phyloP scores from a whole-genome alignment of 2,329 filamentous ascomycete genomes.

The Elsinoe arachidis region DNA sequence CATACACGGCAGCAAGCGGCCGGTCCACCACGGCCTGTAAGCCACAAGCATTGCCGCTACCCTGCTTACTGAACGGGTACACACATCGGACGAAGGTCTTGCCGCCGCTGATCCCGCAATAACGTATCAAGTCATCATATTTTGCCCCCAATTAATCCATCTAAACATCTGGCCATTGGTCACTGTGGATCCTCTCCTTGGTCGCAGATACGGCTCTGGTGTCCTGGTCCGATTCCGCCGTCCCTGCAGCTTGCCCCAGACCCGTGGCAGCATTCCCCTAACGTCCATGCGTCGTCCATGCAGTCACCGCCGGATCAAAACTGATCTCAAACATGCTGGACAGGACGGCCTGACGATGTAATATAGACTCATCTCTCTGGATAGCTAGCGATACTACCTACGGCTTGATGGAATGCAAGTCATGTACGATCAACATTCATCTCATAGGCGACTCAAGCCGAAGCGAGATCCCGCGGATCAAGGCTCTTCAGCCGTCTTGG shows the following conservation, averaged over 20 bases:
- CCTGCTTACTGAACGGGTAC: background rate
- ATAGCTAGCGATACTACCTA: too few relatives aligned
- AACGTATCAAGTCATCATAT: background rate
- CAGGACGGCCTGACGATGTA: background rate
- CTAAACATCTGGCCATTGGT: too few relatives aligned
- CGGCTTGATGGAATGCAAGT: background rate
- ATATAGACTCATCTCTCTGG: background rate
- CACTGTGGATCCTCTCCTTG: too few relatives aligned
- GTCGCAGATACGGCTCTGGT: too few relatives aligned
- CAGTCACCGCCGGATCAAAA: background rate
- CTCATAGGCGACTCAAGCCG: constrained; percentile 5
- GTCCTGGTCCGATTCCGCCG: too few relatives aligned
- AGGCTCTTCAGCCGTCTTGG: background rate
- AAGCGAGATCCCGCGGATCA: constrained; percentile 5
- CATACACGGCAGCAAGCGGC: too few relatives aligned
- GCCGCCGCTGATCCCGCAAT: too few relatives aligned
- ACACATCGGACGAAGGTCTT: too few relatives aligned
- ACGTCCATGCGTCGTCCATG: background rate
- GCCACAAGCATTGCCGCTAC: background rate
- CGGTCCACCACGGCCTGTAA: background rate
- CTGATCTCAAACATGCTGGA: background rate
- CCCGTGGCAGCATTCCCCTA: background rate
- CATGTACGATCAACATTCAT: constrained; percentile 6
- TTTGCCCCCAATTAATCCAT: too few relatives aligned
- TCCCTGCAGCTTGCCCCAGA: too few relatives aligned